Evolutionary conservation across 2,329 filamentous ascomycete genomes (phyloP).

Genomic region (Xylariaceae sp.): DNA sequence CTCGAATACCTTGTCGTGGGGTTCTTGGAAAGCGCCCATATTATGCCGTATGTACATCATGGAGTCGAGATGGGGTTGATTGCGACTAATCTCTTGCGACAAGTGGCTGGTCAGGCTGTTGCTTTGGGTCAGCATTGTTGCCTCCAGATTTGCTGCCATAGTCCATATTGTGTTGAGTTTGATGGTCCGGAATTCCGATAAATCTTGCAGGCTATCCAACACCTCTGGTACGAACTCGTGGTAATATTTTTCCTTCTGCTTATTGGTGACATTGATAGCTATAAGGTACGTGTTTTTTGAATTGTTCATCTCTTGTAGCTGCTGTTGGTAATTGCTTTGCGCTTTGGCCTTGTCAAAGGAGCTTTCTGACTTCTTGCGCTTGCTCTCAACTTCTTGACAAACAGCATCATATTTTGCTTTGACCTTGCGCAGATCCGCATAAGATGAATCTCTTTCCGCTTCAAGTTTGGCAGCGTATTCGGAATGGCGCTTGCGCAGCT

Average conservation of each 20-base stretch:
- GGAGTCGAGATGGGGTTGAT: slow-evolving; percentile 87
- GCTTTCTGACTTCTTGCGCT: slow-evolving; percentile 92
- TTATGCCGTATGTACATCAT: slow-evolving; percentile 99
- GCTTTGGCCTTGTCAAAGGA: slow-evolving; percentile 95
- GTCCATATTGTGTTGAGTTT: slow-evolving; percentile 89
- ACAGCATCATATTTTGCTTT: slow-evolving; percentile 92
- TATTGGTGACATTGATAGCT: slow-evolving; percentile 94
- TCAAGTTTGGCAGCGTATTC: slow-evolving; percentile 90
- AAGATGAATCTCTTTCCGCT: slow-evolving; percentile 84
- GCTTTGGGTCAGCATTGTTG: slow-evolving; percentile 77
- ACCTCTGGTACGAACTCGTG: slow-evolving; percentile 95
- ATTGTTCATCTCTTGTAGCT: slow-evolving; percentile 95
- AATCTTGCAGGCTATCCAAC: slow-evolving; percentile 90
- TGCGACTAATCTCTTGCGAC: slow-evolving; percentile 81
- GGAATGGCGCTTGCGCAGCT: slow-evolving; percentile 86
- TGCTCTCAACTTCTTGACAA: slow-evolving; percentile 93
- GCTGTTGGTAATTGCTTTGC: slow-evolving; percentile 89
- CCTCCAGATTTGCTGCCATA: slow-evolving; percentile 79
- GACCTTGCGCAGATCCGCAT: slow-evolving; percentile 84
- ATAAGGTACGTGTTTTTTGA: slow-evolving; percentile 98
- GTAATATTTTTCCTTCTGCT: slow-evolving; percentile 96
- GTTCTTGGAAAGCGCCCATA: slow-evolving; percentile 80
- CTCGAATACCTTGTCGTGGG: slow-evolving; percentile 84
- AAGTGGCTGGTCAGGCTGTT: slow-evolving; percentile 75
- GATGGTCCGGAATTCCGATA: slow-evolving; percentile 85